These are phyloP conservation scores for Penicillium carneum DNA, from an alignment of 2,329 filamentous ascomycete species.

Conservation along the genomic window DNA sequence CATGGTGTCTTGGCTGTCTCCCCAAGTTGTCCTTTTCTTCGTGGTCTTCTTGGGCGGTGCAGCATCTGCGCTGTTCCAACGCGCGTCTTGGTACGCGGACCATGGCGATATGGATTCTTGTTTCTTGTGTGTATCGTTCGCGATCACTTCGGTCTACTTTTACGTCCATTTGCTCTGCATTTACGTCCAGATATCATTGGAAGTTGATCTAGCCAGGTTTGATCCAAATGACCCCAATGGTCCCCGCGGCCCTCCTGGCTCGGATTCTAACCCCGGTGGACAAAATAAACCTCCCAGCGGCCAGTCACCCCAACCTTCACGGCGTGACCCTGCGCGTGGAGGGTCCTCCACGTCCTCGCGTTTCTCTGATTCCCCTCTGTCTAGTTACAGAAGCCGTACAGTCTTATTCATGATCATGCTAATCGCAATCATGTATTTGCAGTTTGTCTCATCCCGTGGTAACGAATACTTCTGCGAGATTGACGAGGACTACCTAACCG, in stretches of 20 bases:
- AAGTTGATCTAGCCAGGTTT: neutral
- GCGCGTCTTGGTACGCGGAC: neutral
- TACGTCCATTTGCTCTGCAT: neutral
- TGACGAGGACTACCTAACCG: constrained; percentile 97
- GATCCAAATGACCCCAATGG: neutral
- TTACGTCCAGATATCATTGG: neutral
- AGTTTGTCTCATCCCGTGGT: constrained; percentile 97
- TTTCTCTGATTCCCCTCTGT: too few species aligned
- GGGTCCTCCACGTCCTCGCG: neutral
- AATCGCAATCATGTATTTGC: constrained; percentile 25
- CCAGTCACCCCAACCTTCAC: neutral
- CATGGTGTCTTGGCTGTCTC: neutral
- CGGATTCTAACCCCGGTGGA: neutral
- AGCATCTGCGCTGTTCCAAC: neutral
- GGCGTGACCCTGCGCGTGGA: neutral
- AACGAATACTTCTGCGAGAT: constrained; percentile 99
- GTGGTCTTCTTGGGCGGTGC: neutral
- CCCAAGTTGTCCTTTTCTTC: neutral
- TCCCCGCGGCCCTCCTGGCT: neutral
- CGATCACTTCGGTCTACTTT: rapidly evolving
- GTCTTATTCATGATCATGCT: constrained; percentile 7
- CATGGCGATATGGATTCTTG: rapidly evolving
- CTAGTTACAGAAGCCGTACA: too few species aligned
- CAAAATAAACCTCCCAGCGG: rapidly evolving
- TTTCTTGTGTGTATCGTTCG: neutral